Evolutionary conservation across 1,284 basidiomycete species (phyloP).

Genomic region (Trametes polyzona): DNA sequence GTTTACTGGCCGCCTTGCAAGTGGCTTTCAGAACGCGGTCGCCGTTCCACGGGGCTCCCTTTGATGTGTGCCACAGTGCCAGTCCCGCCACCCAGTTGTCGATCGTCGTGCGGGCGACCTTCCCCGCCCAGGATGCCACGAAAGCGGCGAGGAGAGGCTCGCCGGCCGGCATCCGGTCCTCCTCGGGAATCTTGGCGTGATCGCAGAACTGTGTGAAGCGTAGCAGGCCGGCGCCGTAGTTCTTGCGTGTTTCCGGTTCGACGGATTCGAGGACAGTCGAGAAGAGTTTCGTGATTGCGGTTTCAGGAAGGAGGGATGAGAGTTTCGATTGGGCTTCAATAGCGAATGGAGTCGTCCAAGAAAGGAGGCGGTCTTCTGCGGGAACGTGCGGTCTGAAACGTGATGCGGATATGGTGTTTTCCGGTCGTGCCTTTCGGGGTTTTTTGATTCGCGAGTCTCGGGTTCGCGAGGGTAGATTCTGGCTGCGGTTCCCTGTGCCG

Average conservation of each 20-base stretch:
- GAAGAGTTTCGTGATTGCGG: neutral
- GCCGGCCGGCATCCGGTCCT: constrained; percentile 1
- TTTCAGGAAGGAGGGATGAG: neutral
- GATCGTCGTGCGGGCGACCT: too few species aligned
- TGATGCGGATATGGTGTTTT: neutral
- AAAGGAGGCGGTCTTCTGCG: neutral
- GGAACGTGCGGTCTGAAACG: neutral
- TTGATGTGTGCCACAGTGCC: too few species aligned
- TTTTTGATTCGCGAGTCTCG: neutral
- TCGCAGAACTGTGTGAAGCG: constrained; percentile 15
- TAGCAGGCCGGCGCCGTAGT: constrained; percentile 10
- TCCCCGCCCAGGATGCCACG: too few species aligned
- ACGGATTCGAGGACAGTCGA: neutral
- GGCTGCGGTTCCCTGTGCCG: too few species aligned
- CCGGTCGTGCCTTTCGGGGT: neutral
- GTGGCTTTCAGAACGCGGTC: too few species aligned
- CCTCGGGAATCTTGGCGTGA: neutral
- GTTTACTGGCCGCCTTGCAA: too few species aligned
- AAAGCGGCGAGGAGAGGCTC: too few species aligned
- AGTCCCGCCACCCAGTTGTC: too few species aligned
- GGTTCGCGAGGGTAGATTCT: neutral
- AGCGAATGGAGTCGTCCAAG: neutral
- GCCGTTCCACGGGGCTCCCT: too few species aligned
- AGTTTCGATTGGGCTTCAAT: neutral
- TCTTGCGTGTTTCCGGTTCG: constrained; percentile 1